Base-by-base conservation (phyloP, 2,329 filamentous ascomycete species). In the Calonectria naviculata region DNA sequence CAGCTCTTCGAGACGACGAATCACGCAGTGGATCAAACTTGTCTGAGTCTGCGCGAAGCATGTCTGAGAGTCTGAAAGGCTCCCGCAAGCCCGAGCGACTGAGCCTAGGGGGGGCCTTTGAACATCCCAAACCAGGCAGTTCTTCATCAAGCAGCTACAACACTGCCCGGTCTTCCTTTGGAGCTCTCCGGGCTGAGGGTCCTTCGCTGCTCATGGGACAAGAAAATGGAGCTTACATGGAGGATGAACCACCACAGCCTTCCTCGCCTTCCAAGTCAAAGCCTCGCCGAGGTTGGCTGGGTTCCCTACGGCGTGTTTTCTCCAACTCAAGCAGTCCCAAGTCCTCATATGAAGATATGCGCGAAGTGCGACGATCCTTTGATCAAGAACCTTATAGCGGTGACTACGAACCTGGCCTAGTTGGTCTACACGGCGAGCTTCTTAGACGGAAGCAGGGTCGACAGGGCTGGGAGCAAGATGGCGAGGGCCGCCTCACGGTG, bases 231-330 rank as follows among this genome's bases (percentile, higher is more conserved):
- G 75, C 76, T 6, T 78, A 83, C 8, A 82, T 85, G 12, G 81
- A 84, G 6, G 79, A 82, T 24, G 81, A 81, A 24, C n/a, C 78
- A 80, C 38, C 78, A 77, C 10, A 79, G n/a, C 85, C 88, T 2
- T 85, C 89, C 0, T 90, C 89, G 63, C 87, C 91, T 24, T 90
- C 89, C 79, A 88, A 92, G 83, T 83, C 78, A 15, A 91, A 90
- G 78, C 84, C 86, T 47, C 82, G 87, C 5, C 84, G 87, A n/a
- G 89, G 88, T 28, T 94, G 92, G 91, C 84, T 95, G 13, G 93
- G 93, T 26, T 93, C 90, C 58, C 81, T 95, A 24, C 87, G 90
- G 21, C 88, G 92, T 42, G 92, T 92, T 13, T 89, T 94, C 49
- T 83, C 81, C 62, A 87, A 83, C 46, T 87, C 87, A 10, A 77